Conservation (phyloP, 768 basidiomycete species). For the Dioszegia hungarica region DNA sequence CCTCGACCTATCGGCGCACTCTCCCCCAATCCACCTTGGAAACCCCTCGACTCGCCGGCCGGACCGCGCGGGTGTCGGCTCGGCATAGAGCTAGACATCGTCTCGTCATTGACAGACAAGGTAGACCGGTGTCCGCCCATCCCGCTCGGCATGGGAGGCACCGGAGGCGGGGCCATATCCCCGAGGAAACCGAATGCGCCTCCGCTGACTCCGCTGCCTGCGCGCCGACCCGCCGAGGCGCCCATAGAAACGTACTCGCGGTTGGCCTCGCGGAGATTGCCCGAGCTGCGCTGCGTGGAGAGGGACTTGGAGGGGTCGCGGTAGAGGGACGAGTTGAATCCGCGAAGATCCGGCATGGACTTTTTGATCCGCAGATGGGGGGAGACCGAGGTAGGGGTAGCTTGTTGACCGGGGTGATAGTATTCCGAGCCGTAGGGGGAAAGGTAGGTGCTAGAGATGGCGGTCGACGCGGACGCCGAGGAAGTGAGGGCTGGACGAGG, state of each 20-base stretch:
- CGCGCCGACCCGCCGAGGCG: slow-evolving; percentile 26
- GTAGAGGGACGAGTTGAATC: slow-evolving; percentile 47
- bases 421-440: slow-evolving; percentile 35
- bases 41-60: slow-evolving; percentile 38
- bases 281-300: slow-evolving; percentile 45
- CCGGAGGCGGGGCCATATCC: slow-evolving; percentile 31
- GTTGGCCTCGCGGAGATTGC: slow-evolving; percentile 41
- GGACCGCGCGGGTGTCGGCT: slow-evolving; percentile 44
- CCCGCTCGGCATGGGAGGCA: slow-evolving; percentile 34
- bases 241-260: slow-evolving; percentile 44
- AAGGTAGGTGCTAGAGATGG: slow-evolving; percentile 30
- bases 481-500: slow-evolving; percentile 51
- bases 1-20: slow-evolving; percentile 7
- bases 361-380: slow-evolving; percentile 79
- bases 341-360: slow-evolving; percentile 90
- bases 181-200: slow-evolving; percentile 11
- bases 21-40: slow-evolving; percentile 17
- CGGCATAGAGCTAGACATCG: slow-evolving; percentile 8
- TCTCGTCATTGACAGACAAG: neutral
- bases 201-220: slow-evolving; percentile 14
- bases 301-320: slow-evolving; percentile 45
- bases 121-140: slow-evolving; percentile 7
- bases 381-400: slow-evolving; percentile 46
- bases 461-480: slow-evolving; percentile 20
- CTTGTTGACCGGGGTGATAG: neutral